Percentiles rank a stretch among this genome's conserved stretches.
Conservation (phyloP, 2,329 filamentous ascomycete species). For the Aspergillus sp. region DNA sequence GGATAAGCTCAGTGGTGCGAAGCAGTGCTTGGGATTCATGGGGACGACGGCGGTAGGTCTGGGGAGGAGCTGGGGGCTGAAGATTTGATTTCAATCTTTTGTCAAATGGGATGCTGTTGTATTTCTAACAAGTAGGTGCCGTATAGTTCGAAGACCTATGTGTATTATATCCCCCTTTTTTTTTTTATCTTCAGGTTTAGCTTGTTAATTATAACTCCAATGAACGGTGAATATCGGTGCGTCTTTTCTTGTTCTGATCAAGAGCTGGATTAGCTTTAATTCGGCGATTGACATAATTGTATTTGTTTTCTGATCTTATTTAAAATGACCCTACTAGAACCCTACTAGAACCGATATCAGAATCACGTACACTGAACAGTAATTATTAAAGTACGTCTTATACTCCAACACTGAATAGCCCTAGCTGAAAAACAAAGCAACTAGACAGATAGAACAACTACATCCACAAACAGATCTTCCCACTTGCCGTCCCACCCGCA, state of each 20-base stretch:
- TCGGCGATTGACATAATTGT: too few species aligned
- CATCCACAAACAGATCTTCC: slow-evolving; percentile 90
- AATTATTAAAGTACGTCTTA: not conserved
- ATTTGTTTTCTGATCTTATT: too few species aligned
- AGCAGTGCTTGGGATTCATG: slow-evolving; percentile 81
- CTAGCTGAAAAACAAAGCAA: not conserved
- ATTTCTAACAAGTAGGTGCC: not conserved
- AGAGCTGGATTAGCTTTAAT: too few species aligned
- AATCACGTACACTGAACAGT: not conserved
- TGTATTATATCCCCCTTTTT: not conserved
- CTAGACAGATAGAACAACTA: slow-evolving; percentile 39
- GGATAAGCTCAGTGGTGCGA: slow-evolving; percentile 61
- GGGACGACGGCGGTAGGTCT: slow-evolving; percentile 75
- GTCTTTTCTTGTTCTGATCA: too few species aligned
- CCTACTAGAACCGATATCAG: not conserved
- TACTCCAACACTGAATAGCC: not conserved
- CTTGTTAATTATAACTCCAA: too few species aligned
- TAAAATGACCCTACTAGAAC: too few species aligned
- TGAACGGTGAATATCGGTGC: too few species aligned
- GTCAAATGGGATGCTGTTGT: not conserved
- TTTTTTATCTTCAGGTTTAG: not conserved
- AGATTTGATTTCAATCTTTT: slow-evolving; percentile 55
- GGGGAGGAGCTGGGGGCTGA: slow-evolving; percentile 81
- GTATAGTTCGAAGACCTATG: not conserved
- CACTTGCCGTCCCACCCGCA: slow-evolving; percentile 84